Evolutionary conservation across 176 grass and related monocot species (phyloP).

Genomic region (Paspalum vaginatum): DNA sequence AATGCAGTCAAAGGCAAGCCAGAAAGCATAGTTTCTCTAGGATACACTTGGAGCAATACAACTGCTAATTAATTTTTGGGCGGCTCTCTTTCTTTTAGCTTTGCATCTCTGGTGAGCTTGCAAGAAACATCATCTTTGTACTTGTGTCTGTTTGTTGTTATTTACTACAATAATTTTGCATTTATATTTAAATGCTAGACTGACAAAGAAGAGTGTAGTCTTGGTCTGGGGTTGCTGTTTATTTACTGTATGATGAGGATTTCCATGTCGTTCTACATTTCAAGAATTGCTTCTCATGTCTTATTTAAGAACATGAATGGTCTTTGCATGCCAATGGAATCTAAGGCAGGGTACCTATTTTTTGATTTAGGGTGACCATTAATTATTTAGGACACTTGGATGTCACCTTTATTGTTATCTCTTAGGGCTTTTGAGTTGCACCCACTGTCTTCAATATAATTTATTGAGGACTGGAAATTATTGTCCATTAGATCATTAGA

Average conservation of each 20-base stretch:
- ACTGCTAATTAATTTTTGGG: constrained; percentile 39
- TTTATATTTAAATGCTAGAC: constrained; percentile 54
- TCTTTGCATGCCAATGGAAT: constrained; percentile 2
- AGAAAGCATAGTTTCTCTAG: constrained; percentile 59
- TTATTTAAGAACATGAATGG: neutral
- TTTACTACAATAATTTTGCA: constrained; percentile 50
- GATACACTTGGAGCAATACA: constrained; percentile 1
- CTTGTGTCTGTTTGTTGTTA: constrained; percentile 42
- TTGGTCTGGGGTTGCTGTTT: constrained; percentile 24
- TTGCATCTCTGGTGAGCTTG: constrained; percentile 42
- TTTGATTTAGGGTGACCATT: neutral
- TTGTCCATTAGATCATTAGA: neutral
- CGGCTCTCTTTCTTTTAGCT: constrained; percentile 28
- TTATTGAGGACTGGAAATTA: neutral
- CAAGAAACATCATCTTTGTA: constrained; percentile 44
- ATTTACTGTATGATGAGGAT: neutral
- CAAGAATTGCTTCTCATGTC: neutral
- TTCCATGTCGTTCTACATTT: constrained; percentile 4
- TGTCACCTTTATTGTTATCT: neutral
- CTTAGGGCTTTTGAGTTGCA: neutral
- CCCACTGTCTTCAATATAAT: constrained; percentile 5
- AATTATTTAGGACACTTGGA: neutral
- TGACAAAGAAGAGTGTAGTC: constrained; percentile 37
- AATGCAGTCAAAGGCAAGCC: constrained; percentile 47
- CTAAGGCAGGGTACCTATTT: neutral